A percentile compares a stretch with the other conserved stretches of the same genome.
Conservation (phyloP, 2,329 filamentous ascomycete genomes). For the Lecanicillium sp. region DNA sequence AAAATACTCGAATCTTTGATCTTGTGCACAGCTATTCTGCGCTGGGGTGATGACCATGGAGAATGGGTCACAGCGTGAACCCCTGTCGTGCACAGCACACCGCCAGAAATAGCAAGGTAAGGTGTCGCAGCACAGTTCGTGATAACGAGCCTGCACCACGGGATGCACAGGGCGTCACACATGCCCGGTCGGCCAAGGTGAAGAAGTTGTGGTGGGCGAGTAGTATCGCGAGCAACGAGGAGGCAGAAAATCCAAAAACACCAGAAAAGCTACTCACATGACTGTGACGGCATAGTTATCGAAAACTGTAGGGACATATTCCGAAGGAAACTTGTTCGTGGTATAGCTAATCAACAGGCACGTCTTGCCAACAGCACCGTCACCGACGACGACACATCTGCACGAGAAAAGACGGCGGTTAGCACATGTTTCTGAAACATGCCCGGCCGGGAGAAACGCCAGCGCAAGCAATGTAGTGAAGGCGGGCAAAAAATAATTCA, state of each 20-base stretch:
- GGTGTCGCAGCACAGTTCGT: neutral
- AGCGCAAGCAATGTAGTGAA: too few relatives aligned
- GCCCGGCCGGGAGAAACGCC: too few relatives aligned
- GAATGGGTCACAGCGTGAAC: too few relatives aligned
- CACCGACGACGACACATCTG: slow-evolving; percentile 97
- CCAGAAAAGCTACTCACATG: slow-evolving; percentile 68
- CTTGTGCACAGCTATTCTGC: too few relatives aligned
- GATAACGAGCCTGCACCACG: neutral
- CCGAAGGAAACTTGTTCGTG: slow-evolving; percentile 98
- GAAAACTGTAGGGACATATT: slow-evolving; percentile 99
- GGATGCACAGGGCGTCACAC: neutral
- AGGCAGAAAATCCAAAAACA: slow-evolving; percentile 4
- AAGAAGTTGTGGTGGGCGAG: too few relatives aligned
- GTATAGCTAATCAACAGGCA: slow-evolving; percentile 99
- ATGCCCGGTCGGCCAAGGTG: neutral
- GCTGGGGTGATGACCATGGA: too few relatives aligned
- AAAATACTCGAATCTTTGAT: too few relatives aligned
- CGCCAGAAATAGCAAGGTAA: too few relatives aligned
- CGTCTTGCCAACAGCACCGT: slow-evolving; percentile 98
- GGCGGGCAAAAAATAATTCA: slow-evolving; percentile 2
- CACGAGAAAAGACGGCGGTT: slow-evolving; percentile 12
- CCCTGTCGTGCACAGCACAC: too few relatives aligned
- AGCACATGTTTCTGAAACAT: slow-evolving; percentile 13
- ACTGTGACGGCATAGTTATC: slow-evolving; percentile 99
- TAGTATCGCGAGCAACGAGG: too few relatives aligned